These are phyloP conservation scores for Cercophora sp. DNA, from an alignment of 495 filamentous ascomycete species.

Conservation along the genomic window DNA sequence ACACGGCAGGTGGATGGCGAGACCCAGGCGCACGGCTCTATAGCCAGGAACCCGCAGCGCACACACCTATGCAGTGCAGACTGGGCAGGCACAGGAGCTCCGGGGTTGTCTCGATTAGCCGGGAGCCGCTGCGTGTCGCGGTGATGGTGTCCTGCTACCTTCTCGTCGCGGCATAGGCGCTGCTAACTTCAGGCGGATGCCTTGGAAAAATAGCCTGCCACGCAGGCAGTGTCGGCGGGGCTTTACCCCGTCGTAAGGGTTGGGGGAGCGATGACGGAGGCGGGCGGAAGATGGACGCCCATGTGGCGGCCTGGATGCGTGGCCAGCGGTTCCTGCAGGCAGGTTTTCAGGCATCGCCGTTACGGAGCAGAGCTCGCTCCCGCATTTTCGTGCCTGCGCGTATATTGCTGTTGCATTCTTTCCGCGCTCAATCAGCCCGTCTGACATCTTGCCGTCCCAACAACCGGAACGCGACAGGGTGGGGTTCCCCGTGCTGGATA, in stretches of 20 bases:
- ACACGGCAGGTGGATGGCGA: neutral
- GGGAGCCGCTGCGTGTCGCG: neutral
- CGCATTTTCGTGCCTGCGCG: neutral
- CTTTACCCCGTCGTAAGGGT: neutral
- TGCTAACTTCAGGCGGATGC: conserved; percentile 1
- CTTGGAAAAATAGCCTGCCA: neutral
- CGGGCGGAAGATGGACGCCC: too few relatives aligned
- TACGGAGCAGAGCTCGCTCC: neutral
- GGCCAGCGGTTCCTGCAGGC: too few relatives aligned
- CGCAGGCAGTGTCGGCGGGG: neutral
- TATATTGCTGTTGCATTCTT: neutral
- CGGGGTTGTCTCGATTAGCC: neutral
- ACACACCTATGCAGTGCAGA: too few relatives aligned
- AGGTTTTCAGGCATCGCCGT: too few relatives aligned
- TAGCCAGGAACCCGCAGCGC: neutral
- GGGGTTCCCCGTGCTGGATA: neutral
- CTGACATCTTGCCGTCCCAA: neutral
- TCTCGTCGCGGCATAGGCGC: neutral
- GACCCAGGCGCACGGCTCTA: neutral
- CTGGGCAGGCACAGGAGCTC: conserved; percentile 1
- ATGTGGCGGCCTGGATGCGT: too few relatives aligned
- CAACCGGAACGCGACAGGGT: neutral
- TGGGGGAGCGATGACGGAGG: too few relatives aligned
- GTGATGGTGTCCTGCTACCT: neutral
- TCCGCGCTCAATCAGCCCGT: conserved; percentile 1